Evolutionary conservation across 495 filamentous ascomycete genomes (phyloP).

Genomic region (Talaromyces thailandensis): DNA sequence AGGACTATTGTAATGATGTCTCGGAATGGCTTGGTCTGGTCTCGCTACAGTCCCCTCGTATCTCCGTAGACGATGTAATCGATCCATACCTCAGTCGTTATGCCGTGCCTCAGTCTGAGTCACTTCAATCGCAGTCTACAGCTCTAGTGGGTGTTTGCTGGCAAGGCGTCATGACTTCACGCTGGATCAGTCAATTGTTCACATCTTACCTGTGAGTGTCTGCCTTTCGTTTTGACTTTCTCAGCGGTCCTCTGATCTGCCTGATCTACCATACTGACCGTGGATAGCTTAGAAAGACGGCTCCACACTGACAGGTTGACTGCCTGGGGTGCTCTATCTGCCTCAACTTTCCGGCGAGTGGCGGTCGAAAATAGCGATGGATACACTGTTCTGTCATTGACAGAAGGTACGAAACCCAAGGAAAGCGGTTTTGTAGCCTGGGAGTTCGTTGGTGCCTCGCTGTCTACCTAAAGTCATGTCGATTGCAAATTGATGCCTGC

Average conservation of each 20-base stretch:
- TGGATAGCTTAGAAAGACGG: neutral
- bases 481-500: neutral
- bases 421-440: slow-evolving; percentile 20
- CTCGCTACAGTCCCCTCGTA: slow-evolving; percentile 60
- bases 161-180: slow-evolving; percentile 34
- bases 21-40: slow-evolving; percentile 83
- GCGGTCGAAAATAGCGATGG: slow-evolving; percentile 35
- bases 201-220: slow-evolving; percentile 28
- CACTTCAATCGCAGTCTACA: slow-evolving; percentile 6
- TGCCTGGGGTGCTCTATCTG: slow-evolving; percentile 34
- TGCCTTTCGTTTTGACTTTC: neutral
- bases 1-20: slow-evolving; percentile 52
- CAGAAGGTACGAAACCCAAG: slow-evolving; percentile 8
- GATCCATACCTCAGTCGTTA: slow-evolving; percentile 83
- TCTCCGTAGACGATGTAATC: slow-evolving; percentile 56
- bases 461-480: neutral
- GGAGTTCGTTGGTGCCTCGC: slow-evolving; percentile 30
- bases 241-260: neutral
- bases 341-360: slow-evolving; percentile 24
- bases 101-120: slow-evolving; percentile 42
- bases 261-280: neutral
- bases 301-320: neutral
- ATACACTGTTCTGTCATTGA: slow-evolving; percentile 31
- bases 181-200: slow-evolving; percentile 34
- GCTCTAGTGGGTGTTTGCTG: slow-evolving; percentile 36